Base-by-base conservation (phyloP, 2,329 filamentous ascomycete genomes). In the Paraconiothyrium brasiliense region DNA sequence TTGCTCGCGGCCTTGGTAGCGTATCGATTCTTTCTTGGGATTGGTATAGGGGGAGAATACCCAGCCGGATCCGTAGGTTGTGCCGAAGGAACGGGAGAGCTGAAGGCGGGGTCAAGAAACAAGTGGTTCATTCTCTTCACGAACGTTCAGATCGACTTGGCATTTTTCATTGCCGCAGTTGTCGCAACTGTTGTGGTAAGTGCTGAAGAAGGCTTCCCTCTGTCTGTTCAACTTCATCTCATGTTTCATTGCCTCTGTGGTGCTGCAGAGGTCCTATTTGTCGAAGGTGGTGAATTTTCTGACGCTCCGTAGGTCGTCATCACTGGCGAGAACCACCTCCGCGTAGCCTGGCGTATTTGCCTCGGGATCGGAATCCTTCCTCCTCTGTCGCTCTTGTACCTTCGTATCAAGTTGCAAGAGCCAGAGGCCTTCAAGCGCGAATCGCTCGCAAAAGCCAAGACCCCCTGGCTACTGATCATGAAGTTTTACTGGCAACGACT, bases 61-160 rank as follows among this genome's bases (percentile, higher is more conserved):
- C 92, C 92, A 0, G 91, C 92, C 46, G 94, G 94, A 3, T 92
- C 88, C 61, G 94, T 97, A 0, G 92, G 90, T 1, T 91, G 89
- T 57, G 92, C 93, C 2, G 94, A 97, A 79, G 90, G 90, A 4
- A 94, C 90, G 0, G 92, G 92, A 24, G 92, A 96, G 75, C 83
- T 97, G 61, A 92, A 93, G 77, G 78, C 81, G 16, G 94, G 94
- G 11, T 90, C 90, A 16, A 85, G 94, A n/a, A 94, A 97, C 75
- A 85, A 91, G 43, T 97, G 93, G 92, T 97, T 83, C 65, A 80
- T 82, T 48, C 84, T 97, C 66, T 96, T 95, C 78, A 97, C 92
- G 50, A 96, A 96, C 78, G 88, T 91, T 27, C 91, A 93, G 83
- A 96, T 97, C 62, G 92, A 96, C 74, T 86, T 88, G 57, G 93